Conservation (phyloP, 306 rosid species). For the Prunus mongolica region DNA sequence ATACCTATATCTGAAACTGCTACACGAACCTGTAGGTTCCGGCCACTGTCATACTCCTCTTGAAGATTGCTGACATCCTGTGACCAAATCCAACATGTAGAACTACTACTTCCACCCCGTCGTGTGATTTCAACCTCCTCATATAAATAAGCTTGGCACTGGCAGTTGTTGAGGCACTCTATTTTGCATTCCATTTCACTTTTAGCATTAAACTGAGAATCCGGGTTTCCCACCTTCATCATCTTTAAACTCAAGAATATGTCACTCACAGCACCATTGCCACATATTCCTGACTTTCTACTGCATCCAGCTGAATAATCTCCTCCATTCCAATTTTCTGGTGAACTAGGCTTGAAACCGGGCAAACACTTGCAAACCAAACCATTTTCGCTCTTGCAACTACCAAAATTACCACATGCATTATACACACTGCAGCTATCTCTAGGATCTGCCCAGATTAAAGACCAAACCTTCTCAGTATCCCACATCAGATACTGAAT, state of each 20-base stretch:
- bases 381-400: slow-evolving; percentile 55
- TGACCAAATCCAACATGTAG: slow-evolving; percentile 71
- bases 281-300: slow-evolving; percentile 52
- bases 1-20: slow-evolving; percentile 67
- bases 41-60: slow-evolving; percentile 60
- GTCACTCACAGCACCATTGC: slow-evolving; percentile 37
- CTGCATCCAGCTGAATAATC: slow-evolving; percentile 66
- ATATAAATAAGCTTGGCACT: slow-evolving; percentile 66
- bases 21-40: slow-evolving; percentile 53
- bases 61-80: slow-evolving; percentile 70
- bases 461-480: slow-evolving; percentile 46
- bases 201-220: slow-evolving; percentile 65
- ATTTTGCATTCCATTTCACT: slow-evolving; percentile 49
- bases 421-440: slow-evolving; percentile 73
- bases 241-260: slow-evolving; percentile 52
- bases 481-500: slow-evolving; percentile 52
- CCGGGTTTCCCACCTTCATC: slow-evolving; percentile 82
- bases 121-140: slow-evolving; percentile 23
- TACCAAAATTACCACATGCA: slow-evolving; percentile 71
- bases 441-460: slow-evolving; percentile 68
- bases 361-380: slow-evolving; percentile 67
- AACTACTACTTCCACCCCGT: slow-evolving; percentile 22
- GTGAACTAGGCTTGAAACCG: slow-evolving; percentile 57
- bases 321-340: slow-evolving; percentile 49
- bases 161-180: slow-evolving; percentile 73